A percentile compares a stretch with the other conserved stretches of the same genome.
phyloP scores from a whole-genome alignment of 2,329 filamentous ascomycete species.

The Domatiomyces catenatus region DNA sequence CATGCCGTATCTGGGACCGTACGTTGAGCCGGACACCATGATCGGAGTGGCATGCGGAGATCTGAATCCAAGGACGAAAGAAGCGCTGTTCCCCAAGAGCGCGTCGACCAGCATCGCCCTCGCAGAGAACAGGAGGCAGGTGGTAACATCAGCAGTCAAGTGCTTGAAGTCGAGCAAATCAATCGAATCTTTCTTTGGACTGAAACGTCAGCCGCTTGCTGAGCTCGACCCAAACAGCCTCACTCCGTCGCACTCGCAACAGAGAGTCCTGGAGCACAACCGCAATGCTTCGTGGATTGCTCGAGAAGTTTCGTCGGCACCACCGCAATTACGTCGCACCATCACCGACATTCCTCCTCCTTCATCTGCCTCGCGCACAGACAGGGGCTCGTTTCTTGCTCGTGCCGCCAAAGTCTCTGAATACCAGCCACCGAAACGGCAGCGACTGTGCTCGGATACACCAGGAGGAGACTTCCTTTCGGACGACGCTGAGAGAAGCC shows the following conservation, averaged over 20 bases:
- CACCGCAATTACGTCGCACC: constrained; percentile 22
- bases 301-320: constrained; percentile 30
- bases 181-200: constrained; percentile 51
- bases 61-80: constrained; percentile 78
- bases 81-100: constrained; percentile 34
- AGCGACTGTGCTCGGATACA: constrained; percentile 36
- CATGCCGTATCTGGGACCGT: constrained; percentile 67
- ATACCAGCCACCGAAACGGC: constrained; percentile 35
- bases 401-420: constrained; percentile 26
- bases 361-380: constrained; percentile 28
- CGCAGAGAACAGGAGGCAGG: constrained; percentile 25
- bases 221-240: constrained; percentile 55
- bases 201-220: constrained; percentile 46
- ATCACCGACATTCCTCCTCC: constrained; percentile 20
- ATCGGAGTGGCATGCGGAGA: constrained; percentile 64
- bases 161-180: constrained; percentile 45
- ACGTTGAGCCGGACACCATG: constrained; percentile 55
- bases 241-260: constrained; percentile 50
- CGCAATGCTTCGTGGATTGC: constrained; percentile 40
- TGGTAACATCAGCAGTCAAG: constrained; percentile 29
- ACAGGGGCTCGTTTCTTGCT: constrained; percentile 27
- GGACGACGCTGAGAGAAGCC: constrained; percentile 27
- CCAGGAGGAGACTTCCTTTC: constrained; percentile 8
- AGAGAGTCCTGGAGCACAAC: constrained; percentile 41
- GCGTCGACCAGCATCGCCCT: constrained; percentile 21